Conservation (phyloP, 495 filamentous ascomycete genomes). For the Corynascus novoguineensis region DNA sequence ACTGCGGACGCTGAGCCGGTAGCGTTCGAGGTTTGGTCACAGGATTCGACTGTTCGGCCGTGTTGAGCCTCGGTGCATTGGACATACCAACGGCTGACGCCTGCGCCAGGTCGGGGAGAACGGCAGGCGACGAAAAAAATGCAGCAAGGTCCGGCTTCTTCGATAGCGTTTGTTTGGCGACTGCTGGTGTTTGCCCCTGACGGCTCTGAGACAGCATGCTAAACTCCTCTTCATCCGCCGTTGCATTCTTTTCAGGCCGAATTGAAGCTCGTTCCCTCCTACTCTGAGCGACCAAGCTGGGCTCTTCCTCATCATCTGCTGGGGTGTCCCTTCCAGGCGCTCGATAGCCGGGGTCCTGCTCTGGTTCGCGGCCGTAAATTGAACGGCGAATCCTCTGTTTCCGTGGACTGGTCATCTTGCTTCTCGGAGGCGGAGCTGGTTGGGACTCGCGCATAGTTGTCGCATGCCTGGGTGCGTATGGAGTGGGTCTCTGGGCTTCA, state of each 20-base stretch:
- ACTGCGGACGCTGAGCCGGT: background rate
- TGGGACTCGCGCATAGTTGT: slow-evolving; percentile 15
- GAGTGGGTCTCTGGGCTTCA: slow-evolving; percentile 38
- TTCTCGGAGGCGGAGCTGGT: slow-evolving; percentile 29
- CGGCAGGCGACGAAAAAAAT: slow-evolving; percentile 46
- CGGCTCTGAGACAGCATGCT: slow-evolving; percentile 31
- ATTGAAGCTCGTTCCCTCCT: background rate
- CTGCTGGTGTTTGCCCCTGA: background rate
- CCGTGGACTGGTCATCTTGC: slow-evolving; percentile 43
- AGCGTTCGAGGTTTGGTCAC: background rate
- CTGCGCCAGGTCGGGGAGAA: slow-evolving; percentile 27
- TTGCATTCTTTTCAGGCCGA: background rate
- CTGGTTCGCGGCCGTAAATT: slow-evolving; percentile 30
- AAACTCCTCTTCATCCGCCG: slow-evolving; percentile 19
- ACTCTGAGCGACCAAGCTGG: slow-evolving; percentile 27
- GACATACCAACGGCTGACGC: slow-evolving; percentile 7
- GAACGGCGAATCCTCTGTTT: slow-evolving; percentile 32
- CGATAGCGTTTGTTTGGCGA: slow-evolving; percentile 1
- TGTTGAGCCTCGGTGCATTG: slow-evolving; percentile 1
- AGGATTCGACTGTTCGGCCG: background rate
- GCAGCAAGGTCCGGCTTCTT: slow-evolving; percentile 36
- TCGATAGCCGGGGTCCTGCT: slow-evolving; percentile 9
- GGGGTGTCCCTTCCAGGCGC: background rate
- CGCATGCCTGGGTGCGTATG: slow-evolving; percentile 22
- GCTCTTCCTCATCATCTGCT: slow-evolving; percentile 17